Conservation (phyloP, 257 asterid species). For the Capsicum rhomboideum region DNA sequence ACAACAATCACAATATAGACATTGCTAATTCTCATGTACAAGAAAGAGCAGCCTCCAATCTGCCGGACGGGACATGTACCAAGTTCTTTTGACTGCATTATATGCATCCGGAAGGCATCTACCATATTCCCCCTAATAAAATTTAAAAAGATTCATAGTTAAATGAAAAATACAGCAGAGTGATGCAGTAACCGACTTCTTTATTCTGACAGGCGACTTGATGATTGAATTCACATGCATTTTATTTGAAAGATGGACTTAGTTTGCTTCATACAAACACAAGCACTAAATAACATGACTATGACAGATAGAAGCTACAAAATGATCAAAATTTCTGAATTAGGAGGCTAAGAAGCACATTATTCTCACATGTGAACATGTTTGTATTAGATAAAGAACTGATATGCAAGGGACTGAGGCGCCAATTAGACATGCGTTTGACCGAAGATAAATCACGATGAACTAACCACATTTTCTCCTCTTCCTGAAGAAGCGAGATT, state of each 20-base stretch:
- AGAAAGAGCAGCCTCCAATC: conserved; percentile 99
- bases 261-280: neutral
- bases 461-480: neutral
- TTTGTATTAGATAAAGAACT: neutral
- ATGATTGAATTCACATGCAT: neutral
- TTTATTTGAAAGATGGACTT: neutral
- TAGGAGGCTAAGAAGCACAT: neutral
- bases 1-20: conserved; percentile 98
- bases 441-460: neutral
- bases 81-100: conserved; percentile 99
- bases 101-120: conserved; percentile 94
- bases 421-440: neutral
- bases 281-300: neutral
- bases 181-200: neutral
- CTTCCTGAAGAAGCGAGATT: neutral
- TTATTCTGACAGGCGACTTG: neutral
- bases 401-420: neutral
- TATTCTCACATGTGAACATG: neutral
- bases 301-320: neutral
- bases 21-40: conserved; percentile 97
- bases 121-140: conserved; percentile 90
- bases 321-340: neutral
- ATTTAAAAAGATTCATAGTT: neutral
- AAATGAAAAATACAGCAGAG: neutral
- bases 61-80: conserved; percentile 99